Percentiles rank a stretch among this genome's conserved stretches.
These are phyloP conservation scores for Stachybotrys chlorohalonatus DNA, from an alignment of 2,329 filamentous ascomycete genomes.

Conservation along the genomic window DNA sequence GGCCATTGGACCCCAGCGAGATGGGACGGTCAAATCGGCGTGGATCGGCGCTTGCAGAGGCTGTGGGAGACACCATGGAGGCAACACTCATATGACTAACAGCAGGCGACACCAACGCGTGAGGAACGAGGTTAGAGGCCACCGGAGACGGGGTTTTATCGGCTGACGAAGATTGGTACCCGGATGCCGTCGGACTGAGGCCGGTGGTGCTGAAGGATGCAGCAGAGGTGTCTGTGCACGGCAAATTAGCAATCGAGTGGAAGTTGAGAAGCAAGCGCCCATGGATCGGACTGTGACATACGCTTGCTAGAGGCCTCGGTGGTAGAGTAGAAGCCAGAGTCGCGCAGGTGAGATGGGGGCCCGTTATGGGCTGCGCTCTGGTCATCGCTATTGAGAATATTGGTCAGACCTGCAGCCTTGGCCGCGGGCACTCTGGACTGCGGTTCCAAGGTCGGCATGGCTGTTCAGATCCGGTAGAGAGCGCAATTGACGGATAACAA, in stretches of 20 bases:
- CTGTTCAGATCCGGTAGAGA: not conserved
- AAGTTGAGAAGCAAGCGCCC: constrained; percentile 6
- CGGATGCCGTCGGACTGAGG: constrained; percentile 32
- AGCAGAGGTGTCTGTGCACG: constrained; percentile 24
- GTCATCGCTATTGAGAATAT: constrained; percentile 29
- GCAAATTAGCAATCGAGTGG: constrained; percentile 7
- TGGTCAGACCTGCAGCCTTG: constrained; percentile 27
- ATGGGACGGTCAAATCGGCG: constrained; percentile 34
- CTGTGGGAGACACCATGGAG: constrained; percentile 55
- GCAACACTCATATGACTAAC: constrained; percentile 57
- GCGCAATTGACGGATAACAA: not conserved
- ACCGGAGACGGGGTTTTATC: constrained; percentile 58
- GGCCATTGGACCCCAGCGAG: constrained; percentile 22
- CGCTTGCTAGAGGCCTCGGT: constrained; percentile 33
- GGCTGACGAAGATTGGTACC: constrained; percentile 39
- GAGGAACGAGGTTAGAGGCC: constrained; percentile 38
- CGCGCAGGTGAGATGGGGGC: constrained; percentile 24
- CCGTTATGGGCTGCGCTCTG: constrained; percentile 14
- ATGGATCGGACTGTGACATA: constrained; percentile 9
- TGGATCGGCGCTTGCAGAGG: constrained; percentile 31
- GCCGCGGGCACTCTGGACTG: constrained; percentile 14
- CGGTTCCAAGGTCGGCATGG: constrained; percentile 15
- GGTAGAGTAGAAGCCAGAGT: constrained; percentile 35
- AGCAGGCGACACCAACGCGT: constrained; percentile 44
- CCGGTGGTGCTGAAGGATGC: constrained; percentile 28